Base-by-base conservation (phyloP, 768 basidiomycete genomes). In the Mycena sanguinolenta region DNA sequence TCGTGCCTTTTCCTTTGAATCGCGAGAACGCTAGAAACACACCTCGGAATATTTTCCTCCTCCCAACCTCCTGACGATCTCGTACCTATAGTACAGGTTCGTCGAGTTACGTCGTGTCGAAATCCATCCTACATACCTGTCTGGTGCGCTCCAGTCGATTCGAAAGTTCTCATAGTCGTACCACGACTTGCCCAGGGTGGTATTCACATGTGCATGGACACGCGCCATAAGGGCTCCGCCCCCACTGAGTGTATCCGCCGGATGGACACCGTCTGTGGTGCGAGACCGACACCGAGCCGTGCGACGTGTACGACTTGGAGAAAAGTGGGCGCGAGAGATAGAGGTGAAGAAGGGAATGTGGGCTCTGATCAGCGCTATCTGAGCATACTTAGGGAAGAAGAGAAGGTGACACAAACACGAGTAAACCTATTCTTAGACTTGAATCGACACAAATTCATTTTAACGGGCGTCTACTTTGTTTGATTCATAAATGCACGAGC, bases 21-120 rank as follows among this genome's bases (percentile, higher is more conserved):
- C 16, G 42, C n/a, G 50, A 17, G n/a, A n/a, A n/a, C n/a, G n/a
- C 23, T 21, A 62, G 21, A 23, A 25, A 77, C 82, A 60, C 70
- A 88, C 90, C 83, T 90, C 90, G 27, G 88, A 90, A 75, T 91
- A 91, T 76, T 90, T 89, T 60, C 90, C 91, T 46, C 91, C 83
- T 32, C 91, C 91, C 39, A 92, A 82, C 70, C 90, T 87, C 63
- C 87, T 81, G 58, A 90, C 84, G 66, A 92, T 86, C 75, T 92
- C 90, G 78, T 92, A 92, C 44, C 44, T 46, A n/a, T 8, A 21
- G 16, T n/a, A 10, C 4, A 46, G 12, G 6, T 14, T 14, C 39
- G 16, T 46, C 10, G 32, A 5, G 32, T 10, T 34, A 5, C 32
- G 6, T 46, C 12, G 8, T n/a, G 21, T n/a, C 44, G 19, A n/a